Conservation (phyloP, 1,139 yeast genomes). For the Geotrichum bryndzae region DNA sequence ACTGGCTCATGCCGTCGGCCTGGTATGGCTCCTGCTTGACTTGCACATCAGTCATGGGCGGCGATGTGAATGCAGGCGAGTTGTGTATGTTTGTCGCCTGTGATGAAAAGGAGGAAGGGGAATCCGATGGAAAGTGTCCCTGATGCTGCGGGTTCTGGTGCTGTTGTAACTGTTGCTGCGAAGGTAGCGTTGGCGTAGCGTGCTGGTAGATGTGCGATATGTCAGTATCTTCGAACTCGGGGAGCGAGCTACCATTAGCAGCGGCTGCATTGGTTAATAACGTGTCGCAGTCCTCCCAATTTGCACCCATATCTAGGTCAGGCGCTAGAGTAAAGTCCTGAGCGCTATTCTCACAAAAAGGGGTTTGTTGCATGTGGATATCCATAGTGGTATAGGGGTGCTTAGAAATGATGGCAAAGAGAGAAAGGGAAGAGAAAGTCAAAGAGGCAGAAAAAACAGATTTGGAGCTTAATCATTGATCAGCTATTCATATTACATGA, state of each 20-base stretch:
- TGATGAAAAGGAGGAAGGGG: background rate
- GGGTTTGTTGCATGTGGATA: background rate
- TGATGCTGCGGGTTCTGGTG: background rate
- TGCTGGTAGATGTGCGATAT: background rate
- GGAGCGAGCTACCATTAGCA: background rate
- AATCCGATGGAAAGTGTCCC: background rate
- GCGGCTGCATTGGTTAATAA: background rate
- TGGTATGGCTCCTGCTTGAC: slow-evolving; percentile 11
- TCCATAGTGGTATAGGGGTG: background rate
- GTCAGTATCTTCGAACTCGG: background rate
- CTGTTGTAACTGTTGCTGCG: background rate
- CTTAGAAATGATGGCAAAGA: background rate
- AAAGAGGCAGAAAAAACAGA: background rate
- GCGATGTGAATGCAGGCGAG: slow-evolving; percentile 9
- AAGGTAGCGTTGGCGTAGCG: background rate
- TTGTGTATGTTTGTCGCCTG: background rate
- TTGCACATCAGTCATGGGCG: background rate
- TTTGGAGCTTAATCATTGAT: background rate
- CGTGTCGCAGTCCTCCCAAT: slow-evolving; percentile 14
- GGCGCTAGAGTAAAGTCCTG: background rate
- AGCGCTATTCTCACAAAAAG: background rate
- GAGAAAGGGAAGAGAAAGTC: background rate
- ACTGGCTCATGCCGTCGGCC: background rate
- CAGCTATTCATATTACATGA: background rate
- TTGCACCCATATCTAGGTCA: background rate